A percentile compares a stretch with the other conserved stretches of the same genome.
Evolutionary conservation across 2,329 filamentous ascomycete species (phyloP).

Genomic region (Diaporthe vexans): DNA sequence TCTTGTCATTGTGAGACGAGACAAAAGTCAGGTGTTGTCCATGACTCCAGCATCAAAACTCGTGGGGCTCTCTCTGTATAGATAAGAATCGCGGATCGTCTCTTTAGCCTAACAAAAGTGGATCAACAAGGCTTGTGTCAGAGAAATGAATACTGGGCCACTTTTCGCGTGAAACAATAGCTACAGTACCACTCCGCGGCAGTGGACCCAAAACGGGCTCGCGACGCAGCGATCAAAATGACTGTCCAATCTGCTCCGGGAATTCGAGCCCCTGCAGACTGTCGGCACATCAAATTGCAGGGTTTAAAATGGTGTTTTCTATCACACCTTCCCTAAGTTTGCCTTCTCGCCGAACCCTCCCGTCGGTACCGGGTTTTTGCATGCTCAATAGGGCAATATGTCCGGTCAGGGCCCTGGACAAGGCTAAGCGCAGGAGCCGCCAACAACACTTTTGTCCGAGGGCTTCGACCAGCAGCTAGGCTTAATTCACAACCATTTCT

Average conservation of each 20-base stretch:
- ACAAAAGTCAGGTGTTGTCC: not conserved
- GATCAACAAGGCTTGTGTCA: not conserved
- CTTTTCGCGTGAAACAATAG: not conserved
- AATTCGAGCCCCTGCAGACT: not conserved
- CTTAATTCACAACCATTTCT: too few species aligned
- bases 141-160: conserved; percentile 3
- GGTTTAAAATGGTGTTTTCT: conserved; percentile 1
- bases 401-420: not conserved
- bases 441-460: too few species aligned
- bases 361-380: not conserved
- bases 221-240: not conserved
- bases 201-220: not conserved
- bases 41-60: not conserved
- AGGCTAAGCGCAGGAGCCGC: too few species aligned
- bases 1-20: not conserved
- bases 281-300: not conserved
- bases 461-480: too few species aligned
- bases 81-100: not conserved
- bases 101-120: not conserved
- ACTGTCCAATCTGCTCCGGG: conserved; percentile 2
- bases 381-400: conserved; percentile 7
- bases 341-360: not conserved
- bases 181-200: not conserved
- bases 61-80: not conserved
- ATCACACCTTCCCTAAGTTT: not conserved